Evolutionary conservation across 805 yeast species (phyloP).

Genomic region (Suhomyces xylopsoci): DNA sequence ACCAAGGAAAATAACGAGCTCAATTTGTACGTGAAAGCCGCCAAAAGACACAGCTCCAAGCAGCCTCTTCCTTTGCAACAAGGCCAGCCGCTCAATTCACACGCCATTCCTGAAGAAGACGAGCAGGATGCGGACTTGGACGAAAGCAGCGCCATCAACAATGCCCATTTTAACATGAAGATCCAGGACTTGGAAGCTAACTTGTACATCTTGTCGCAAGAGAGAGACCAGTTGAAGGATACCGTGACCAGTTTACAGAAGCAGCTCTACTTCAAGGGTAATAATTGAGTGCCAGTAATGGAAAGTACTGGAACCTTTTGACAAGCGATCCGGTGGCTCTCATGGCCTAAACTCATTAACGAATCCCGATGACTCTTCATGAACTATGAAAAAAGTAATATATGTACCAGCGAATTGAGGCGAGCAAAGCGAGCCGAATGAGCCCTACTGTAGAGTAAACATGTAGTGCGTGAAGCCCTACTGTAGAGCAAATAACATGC

Average conservation of each 20-base stretch:
- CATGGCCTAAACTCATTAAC: neutral
- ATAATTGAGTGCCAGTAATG: conserved; percentile 4
- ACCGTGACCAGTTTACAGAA: conserved; percentile 58
- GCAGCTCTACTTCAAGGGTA: conserved; percentile 37
- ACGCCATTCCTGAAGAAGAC: conserved; percentile 9
- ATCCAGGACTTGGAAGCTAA: conserved; percentile 84
- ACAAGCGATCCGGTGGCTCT: neutral
- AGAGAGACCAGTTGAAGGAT: conserved; percentile 73
- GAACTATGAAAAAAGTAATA: neutral
- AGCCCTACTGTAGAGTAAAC: too few relatives aligned
- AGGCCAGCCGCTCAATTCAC: conserved; percentile 11
- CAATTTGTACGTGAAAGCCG: conserved; percentile 48
- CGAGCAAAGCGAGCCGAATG: too few relatives aligned
- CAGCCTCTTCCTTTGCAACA: conserved; percentile 22
- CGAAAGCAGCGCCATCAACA: conserved; percentile 20
- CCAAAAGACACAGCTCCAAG: conserved; percentile 32
- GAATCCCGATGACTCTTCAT: neutral
- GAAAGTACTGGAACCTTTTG: neutral
- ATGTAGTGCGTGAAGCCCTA: too few relatives aligned
- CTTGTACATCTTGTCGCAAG: conserved; percentile 74
- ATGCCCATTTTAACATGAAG: conserved; percentile 67
- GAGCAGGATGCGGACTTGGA: conserved; percentile 26
- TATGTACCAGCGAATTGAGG: too few relatives aligned
- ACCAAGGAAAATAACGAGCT: conserved; percentile 68
- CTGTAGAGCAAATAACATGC: too few relatives aligned